A percentile compares a stretch with the other conserved stretches of the same genome.
These are phyloP conservation scores for Ceratobasidium sp. DNA, from an alignment of 1,284 basidiomycete genomes.

Conservation along the genomic window DNA sequence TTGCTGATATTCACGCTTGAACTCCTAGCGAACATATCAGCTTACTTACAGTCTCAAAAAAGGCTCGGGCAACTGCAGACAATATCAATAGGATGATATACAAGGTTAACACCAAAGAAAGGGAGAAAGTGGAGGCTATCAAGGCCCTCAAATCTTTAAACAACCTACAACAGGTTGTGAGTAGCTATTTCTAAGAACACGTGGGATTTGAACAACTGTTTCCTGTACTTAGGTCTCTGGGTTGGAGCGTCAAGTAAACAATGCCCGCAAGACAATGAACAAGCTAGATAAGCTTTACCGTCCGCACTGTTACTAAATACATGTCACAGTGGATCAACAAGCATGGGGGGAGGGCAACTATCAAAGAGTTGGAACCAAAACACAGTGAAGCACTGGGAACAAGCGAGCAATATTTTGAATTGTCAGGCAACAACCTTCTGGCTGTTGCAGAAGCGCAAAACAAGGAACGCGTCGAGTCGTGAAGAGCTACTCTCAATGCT, in stretches of 20 bases:
- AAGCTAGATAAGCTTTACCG: not conserved
- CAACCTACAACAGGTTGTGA: constrained; percentile 49
- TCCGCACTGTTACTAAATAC: constrained; percentile 63
- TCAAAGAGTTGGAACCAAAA: constrained; percentile 65
- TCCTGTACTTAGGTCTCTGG: constrained; percentile 61
- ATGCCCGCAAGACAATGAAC: constrained; percentile 59
- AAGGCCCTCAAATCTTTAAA: constrained; percentile 64
- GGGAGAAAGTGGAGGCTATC: constrained; percentile 63
- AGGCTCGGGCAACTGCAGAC: constrained; percentile 59
- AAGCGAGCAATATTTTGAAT: not conserved
- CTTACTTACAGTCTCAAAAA: constrained; percentile 62
- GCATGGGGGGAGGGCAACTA: constrained; percentile 59
- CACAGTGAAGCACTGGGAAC: constrained; percentile 24
- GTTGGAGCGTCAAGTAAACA: constrained; percentile 63
- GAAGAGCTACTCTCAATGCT: no score
- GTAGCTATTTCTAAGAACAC: not conserved
- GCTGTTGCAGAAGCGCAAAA: not conserved
- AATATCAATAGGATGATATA: constrained; percentile 64
- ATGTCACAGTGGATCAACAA: constrained; percentile 64
- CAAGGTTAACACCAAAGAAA: constrained; percentile 64
- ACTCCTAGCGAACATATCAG: constrained; percentile 60
- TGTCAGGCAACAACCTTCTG: not conserved
- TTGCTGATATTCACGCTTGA: not conserved
- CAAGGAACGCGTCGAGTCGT: not conserved
- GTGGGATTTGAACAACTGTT: not conserved